Percentiles rank a stretch among this genome's conserved stretches.
phyloP scores from a whole-genome alignment of 768 basidiomycete species.

The Hygrophorus pudorinus region DNA sequence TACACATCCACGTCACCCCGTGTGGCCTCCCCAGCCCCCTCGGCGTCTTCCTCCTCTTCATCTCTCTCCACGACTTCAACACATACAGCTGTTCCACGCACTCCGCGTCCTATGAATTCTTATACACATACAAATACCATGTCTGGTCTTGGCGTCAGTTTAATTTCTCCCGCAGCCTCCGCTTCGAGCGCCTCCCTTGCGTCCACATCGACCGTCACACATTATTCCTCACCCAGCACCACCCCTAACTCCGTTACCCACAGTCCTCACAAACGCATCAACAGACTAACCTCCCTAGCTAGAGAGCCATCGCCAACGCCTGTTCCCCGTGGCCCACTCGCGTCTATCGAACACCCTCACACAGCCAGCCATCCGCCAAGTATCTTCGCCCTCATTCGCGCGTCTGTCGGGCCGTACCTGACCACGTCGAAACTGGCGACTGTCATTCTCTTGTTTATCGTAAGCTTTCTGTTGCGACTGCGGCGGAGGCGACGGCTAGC shows the following conservation, averaged over 20 bases:
- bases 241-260: not conserved
- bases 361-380: slow-evolving; percentile 16
- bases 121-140: no score
- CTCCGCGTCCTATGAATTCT: slow-evolving; percentile 20
- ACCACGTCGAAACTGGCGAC: slow-evolving; percentile 37
- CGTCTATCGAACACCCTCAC: slow-evolving; percentile 13
- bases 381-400: slow-evolving; percentile 35
- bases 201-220: slow-evolving; percentile 30
- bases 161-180: slow-evolving; percentile 18
- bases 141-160: slow-evolving; percentile 4
- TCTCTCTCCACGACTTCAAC: slow-evolving; percentile 66
- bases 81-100: slow-evolving; percentile 56
- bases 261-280: slow-evolving; percentile 3
- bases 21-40: slow-evolving; percentile 37
- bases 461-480: slow-evolving; percentile 42
- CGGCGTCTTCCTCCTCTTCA: slow-evolving; percentile 55
- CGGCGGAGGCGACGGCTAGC: slow-evolving; percentile 22
- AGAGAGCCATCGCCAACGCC: slow-evolving; percentile 1
- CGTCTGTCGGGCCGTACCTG: slow-evolving; percentile 39
- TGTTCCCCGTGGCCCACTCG: slow-evolving; percentile 14
- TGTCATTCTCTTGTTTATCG: slow-evolving; percentile 35
- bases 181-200: slow-evolving; percentile 26
- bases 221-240: slow-evolving; percentile 9
- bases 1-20: slow-evolving; percentile 22
- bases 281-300: not conserved